These are phyloP conservation scores for Xylariales sp. DNA, from an alignment of 2,329 filamentous ascomycete genomes.

Conservation along the genomic window DNA sequence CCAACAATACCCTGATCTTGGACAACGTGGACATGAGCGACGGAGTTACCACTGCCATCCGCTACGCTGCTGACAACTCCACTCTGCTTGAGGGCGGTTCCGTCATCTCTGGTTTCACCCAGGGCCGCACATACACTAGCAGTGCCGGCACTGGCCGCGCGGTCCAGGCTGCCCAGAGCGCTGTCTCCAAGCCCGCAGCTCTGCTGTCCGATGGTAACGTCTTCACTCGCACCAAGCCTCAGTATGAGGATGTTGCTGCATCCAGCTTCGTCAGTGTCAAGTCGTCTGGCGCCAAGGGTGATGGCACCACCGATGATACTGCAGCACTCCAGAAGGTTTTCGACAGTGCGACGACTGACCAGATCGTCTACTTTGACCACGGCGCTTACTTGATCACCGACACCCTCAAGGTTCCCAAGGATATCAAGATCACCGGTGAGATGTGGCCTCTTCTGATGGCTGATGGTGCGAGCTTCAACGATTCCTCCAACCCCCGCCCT, in stretches of 20 bases:
- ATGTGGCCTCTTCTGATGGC: slow-evolving; percentile 90
- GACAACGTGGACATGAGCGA: slow-evolving; percentile 83
- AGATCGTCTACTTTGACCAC: slow-evolving; percentile 71
- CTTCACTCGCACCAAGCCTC: slow-evolving; percentile 82
- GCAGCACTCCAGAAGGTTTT: slow-evolving; percentile 76
- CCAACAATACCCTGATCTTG: slow-evolving; percentile 77
- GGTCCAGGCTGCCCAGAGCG: slow-evolving; percentile 55
- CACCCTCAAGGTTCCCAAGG: slow-evolving; percentile 69
- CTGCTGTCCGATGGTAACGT: slow-evolving; percentile 66
- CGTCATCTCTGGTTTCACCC: slow-evolving; percentile 68
- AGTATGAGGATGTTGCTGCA: slow-evolving; percentile 69
- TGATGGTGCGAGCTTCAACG: slow-evolving; percentile 66
- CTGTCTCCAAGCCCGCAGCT: slow-evolving; percentile 57
- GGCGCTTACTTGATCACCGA: slow-evolving; percentile 68
- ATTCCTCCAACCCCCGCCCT: slow-evolving; percentile 72
- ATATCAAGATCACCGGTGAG: slow-evolving; percentile 85
- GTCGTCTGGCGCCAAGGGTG: slow-evolving; percentile 76
- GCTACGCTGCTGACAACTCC: slow-evolving; percentile 48
- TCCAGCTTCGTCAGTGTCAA: slow-evolving; percentile 80
- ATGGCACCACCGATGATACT: slow-evolving; percentile 85
- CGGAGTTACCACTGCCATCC: slow-evolving; percentile 64
- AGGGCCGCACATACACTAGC: slow-evolving; percentile 79
- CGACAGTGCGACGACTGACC: slow-evolving; percentile 57
- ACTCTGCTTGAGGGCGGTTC: slow-evolving; percentile 66
- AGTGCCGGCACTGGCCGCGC: slow-evolving; percentile 40